These are phyloP conservation scores for Naganishia liquefaciens DNA, from an alignment of 1,284 basidiomycete species.

Conservation along the genomic window DNA sequence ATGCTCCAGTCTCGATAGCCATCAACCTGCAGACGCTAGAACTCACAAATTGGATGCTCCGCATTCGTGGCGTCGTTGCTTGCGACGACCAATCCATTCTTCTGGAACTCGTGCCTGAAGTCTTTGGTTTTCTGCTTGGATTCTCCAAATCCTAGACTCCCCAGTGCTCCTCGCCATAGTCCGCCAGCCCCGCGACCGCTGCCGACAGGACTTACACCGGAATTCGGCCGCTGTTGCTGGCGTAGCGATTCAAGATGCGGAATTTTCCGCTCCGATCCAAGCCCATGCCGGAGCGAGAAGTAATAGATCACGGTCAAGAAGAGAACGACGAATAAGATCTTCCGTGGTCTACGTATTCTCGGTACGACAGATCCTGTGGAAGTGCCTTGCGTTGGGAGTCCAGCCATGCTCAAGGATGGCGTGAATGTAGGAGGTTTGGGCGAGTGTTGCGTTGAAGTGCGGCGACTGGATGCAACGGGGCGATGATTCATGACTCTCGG, in stretches of 20 bases:
- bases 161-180: constrained; percentile 26
- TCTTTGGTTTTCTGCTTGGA: constrained; percentile 21
- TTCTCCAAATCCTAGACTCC: constrained; percentile 6
- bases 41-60: constrained; percentile 35
- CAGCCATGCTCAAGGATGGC: constrained; percentile 3
- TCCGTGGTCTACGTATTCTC: constrained; percentile 39
- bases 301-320: constrained; percentile 51
- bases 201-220: constrained; percentile 20
- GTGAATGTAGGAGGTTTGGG: constrained; percentile 15
- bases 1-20: neutral
- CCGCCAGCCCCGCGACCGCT: constrained; percentile 26
- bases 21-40: no score
- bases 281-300: constrained; percentile 52
- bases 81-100: constrained; percentile 31
- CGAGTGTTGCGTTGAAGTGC: neutral
- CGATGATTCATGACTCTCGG: constrained; percentile 9
- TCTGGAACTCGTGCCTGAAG: constrained; percentile 19
- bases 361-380: constrained; percentile 4
- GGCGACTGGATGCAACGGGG: neutral
- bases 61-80: constrained; percentile 5
- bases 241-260: constrained; percentile 22
- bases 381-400: constrained; percentile 1
- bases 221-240: constrained; percentile 1
- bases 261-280: constrained; percentile 39
- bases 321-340: constrained; percentile 50